phyloP scores from a whole-genome alignment of 768 basidiomycete species.

The Podaxis sp. region DNA sequence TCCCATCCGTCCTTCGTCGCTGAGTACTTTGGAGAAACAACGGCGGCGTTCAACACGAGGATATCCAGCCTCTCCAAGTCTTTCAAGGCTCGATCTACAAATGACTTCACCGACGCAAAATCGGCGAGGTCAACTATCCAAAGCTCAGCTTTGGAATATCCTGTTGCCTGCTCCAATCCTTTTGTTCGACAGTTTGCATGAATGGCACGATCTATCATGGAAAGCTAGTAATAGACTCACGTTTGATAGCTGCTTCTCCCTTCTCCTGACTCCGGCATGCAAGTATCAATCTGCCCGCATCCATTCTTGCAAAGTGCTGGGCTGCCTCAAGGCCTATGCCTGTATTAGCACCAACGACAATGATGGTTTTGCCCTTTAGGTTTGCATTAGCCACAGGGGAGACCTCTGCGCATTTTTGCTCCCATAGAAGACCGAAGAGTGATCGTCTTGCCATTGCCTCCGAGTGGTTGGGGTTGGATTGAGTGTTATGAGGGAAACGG shows the following conservation, averaged over 20 bases:
- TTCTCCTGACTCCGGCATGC: slow-evolving; percentile 33
- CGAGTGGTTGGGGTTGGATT: no score
- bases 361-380: slow-evolving; percentile 43
- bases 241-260: slow-evolving; percentile 30
- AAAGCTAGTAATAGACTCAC: slow-evolving; percentile 23
- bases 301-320: slow-evolving; percentile 44
- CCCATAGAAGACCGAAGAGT: neutral
- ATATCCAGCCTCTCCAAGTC: slow-evolving; percentile 37
- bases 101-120: slow-evolving; percentile 35
- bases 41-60: slow-evolving; percentile 43
- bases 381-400: slow-evolving; percentile 32
- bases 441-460: neutral
- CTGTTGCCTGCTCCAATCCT: slow-evolving; percentile 28
- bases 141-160: slow-evolving; percentile 31
- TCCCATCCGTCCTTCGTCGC: no score
- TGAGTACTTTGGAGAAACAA: slow-evolving; percentile 1
- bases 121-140: slow-evolving; percentile 37
- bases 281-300: slow-evolving; percentile 34
- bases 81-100: slow-evolving; percentile 31
- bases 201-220: neutral
- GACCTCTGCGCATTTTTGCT: slow-evolving; percentile 12
- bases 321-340: slow-evolving; percentile 48
- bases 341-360: slow-evolving; percentile 50
- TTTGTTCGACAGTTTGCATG: neutral
- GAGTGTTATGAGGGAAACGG: no score